Conservation (phyloP, 768 basidiomycete species). For the Boletus vinaceobasis region DNA sequence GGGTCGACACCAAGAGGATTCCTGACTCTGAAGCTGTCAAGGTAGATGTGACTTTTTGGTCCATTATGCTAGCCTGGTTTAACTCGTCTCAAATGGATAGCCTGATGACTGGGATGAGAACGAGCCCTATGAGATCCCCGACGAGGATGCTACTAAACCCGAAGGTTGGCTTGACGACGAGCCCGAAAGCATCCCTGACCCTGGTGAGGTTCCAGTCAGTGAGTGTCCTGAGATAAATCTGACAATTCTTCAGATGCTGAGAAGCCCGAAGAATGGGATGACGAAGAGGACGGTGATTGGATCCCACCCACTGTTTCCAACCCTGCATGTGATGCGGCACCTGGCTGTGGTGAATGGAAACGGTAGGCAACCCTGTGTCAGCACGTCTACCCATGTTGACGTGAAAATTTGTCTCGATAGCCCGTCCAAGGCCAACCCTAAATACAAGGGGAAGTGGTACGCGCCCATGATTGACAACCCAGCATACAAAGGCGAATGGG, state of each 20-base stretch:
- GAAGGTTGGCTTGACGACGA: slow-evolving; percentile 96
- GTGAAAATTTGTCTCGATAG: slow-evolving; percentile 31
- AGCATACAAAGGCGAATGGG: slow-evolving; percentile 94
- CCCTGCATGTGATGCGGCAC: slow-evolving; percentile 83
- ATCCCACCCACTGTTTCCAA: slow-evolving; percentile 86
- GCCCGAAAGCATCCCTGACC: slow-evolving; percentile 76
- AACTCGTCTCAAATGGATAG: slow-evolving; percentile 33
- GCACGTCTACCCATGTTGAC: neutral
- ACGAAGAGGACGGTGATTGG: slow-evolving; percentile 99
- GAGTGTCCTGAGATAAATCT: neutral
- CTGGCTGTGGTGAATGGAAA: slow-evolving; percentile 96
- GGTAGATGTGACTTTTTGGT: slow-evolving; percentile 35
- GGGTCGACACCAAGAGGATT: slow-evolving; percentile 91
- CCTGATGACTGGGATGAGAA: slow-evolving; percentile 98
- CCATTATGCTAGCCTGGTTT: neutral
- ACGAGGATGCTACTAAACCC: slow-evolving; percentile 85
- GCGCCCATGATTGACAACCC: slow-evolving; percentile 96
- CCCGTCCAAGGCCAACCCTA: slow-evolving; percentile 86
- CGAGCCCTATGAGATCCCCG: slow-evolving; percentile 87
- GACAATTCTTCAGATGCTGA: slow-evolving; percentile 53
- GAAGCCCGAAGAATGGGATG: slow-evolving; percentile 99
- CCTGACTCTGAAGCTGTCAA: slow-evolving; percentile 81
- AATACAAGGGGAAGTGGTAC: slow-evolving; percentile 98
- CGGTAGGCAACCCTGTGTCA: slow-evolving; percentile 38
- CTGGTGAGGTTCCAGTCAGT: slow-evolving; percentile 48